Conservation (phyloP, 2,329 filamentous ascomycete species). For the Colletotrichum australisinense region DNA sequence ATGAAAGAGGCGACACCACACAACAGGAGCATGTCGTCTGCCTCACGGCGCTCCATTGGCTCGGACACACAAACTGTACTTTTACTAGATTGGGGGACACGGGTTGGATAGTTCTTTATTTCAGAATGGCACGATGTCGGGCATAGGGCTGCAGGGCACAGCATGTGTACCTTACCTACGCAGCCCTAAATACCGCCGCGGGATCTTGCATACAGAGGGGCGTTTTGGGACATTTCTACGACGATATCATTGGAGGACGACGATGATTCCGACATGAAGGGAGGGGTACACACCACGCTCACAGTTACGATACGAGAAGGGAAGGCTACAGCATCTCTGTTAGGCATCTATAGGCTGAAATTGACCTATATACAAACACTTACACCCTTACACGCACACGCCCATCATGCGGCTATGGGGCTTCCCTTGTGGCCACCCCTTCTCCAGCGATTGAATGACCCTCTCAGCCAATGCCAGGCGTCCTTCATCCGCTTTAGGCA, state of each 20-base stretch:
- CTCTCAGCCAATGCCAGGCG: conserved; percentile 12
- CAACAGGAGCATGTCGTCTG: conserved; percentile 10
- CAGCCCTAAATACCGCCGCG: not conserved
- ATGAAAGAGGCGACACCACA: not conserved
- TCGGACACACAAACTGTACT: not conserved
- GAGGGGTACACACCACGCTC: conserved; percentile 10
- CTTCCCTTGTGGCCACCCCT: not conserved
- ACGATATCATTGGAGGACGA: conserved; percentile 3
- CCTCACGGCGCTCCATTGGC: conserved; percentile 23
- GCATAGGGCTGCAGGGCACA: not conserved
- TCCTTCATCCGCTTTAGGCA: conserved; percentile 13
- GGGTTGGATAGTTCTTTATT: not conserved
- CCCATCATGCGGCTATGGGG: not conserved
- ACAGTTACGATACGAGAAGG: not conserved
- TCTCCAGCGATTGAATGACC: not conserved
- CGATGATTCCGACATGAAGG: not conserved
- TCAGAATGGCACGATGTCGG: not conserved
- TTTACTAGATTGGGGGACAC: not conserved
- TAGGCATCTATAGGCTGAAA: not conserved
- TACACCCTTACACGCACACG: not conserved
- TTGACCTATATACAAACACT: not conserved
- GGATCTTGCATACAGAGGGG: conserved; percentile 4
- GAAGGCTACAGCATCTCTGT: not conserved
- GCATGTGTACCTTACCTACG: not conserved
- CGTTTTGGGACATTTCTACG: conserved; percentile 2